phyloP scores from a whole-genome alignment of 139 green algal genomes.

The Tetradesmus obliquus region DNA sequence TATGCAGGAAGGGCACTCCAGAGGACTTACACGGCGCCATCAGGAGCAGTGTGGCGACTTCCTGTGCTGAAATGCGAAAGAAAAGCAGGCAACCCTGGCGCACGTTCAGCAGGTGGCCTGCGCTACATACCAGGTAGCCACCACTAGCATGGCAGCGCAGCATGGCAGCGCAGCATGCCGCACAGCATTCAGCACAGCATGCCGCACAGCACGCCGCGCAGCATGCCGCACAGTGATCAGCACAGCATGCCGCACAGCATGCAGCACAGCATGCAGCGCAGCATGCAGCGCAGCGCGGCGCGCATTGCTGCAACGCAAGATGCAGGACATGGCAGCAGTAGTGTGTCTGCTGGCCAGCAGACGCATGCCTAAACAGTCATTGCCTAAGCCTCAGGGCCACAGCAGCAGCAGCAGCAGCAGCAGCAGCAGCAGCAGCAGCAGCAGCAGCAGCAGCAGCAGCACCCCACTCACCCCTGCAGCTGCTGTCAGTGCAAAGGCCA shows the following conservation, averaged over 20 bases:
- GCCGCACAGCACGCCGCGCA: no score
- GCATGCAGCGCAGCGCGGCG: no score
- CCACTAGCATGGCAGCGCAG: background rate
- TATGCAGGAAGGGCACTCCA: no score
- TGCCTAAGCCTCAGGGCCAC: background rate
- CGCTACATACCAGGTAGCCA: no score
- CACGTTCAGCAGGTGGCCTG: no score
- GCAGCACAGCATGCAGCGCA: background rate
- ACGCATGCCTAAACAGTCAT: background rate
- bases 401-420: background rate
- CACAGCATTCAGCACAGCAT: background rate
- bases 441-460: background rate
- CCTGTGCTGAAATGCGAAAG: no score
- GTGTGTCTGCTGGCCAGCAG: no score
- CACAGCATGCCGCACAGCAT: background rate
- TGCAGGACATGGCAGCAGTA: no score
- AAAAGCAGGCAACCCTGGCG: no score
- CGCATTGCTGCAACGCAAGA: no score
- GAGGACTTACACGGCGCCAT: no score
- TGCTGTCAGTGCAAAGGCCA: conserved; percentile 45
- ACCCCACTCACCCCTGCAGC: conserved; percentile 58
- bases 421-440: background rate
- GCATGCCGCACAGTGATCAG: background rate
- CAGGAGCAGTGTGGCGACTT: no score
- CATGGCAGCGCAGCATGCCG: background rate